Evolutionary conservation across 495 filamentous ascomycete genomes (phyloP).

Genomic region (Daldinia bambusicola): DNA sequence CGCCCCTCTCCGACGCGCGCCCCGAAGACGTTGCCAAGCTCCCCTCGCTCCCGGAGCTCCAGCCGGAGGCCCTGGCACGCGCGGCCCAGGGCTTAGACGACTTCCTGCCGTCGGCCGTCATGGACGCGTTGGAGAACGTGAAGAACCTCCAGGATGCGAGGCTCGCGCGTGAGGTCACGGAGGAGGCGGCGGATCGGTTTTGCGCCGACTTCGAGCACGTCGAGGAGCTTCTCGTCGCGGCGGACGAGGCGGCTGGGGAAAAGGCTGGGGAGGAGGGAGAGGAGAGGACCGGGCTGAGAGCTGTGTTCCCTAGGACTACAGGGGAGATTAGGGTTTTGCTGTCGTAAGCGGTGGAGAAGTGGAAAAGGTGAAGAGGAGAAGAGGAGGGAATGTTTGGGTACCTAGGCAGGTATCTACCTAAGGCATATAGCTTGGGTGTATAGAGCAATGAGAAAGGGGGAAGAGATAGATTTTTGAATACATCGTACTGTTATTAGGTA

Average conservation of each 20-base stretch:
- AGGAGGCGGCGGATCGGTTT: conserved; percentile 86
- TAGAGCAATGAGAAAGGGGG: background rate
- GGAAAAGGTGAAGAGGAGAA: background rate
- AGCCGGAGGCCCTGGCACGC: conserved; percentile 67
- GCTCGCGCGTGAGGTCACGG: conserved; percentile 77
- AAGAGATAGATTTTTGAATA: too few species aligned
- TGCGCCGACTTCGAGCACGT: conserved; percentile 91
- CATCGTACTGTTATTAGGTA: too few species aligned
- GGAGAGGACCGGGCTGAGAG: conserved; percentile 64
- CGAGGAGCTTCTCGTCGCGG: conserved; percentile 67
- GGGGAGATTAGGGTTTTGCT: conserved; percentile 87
- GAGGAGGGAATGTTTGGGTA: background rate
- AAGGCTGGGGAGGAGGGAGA: conserved; percentile 50
- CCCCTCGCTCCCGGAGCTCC: conserved; percentile 51
- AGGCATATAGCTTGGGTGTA: background rate
- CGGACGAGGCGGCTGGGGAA: conserved; percentile 57
- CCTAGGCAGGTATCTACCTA: background rate
- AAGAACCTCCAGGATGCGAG: conserved; percentile 74
- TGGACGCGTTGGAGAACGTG: conserved; percentile 87
- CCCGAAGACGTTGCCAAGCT: conserved; percentile 52
- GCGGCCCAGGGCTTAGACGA: conserved; percentile 85
- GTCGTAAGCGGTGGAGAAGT: conserved; percentile 46
- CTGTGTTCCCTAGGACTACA: conserved; percentile 82
- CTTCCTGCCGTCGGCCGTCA: conserved; percentile 90
- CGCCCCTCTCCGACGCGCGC: conserved; percentile 47